Evolutionary conservation across 257 asterid genomes (phyloP), one percentile per base, ranked within the genome.

Genomic region (Scutellaria baicalensis): DNA sequence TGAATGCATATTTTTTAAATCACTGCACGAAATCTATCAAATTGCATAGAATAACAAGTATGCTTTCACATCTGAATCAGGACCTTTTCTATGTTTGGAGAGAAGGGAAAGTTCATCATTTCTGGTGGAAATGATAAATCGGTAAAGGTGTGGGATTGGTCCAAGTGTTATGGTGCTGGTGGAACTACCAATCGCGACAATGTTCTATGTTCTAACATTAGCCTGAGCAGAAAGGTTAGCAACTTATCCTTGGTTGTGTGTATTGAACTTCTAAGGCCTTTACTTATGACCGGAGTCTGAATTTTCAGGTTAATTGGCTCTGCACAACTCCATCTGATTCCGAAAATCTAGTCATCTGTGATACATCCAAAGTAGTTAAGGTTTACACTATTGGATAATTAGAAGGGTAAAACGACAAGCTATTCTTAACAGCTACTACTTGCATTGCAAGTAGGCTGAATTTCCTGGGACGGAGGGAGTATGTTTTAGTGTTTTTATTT

Each of bases 51-150:
- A 43, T 69, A 17, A 60, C 51, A 9, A 5, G 36, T 40, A 39
- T 40, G 23, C 64, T 59, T 16, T 38, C 27, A 48, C 56, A 64
- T 70, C 54, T 73, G 10, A 49, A 66, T 59, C 78, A 91, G 98
- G 88, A 55, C 90, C 20, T 94, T 94, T 60, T 89, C 98, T 33
- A 63, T 73, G 80, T 91, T 94, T 71, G 96, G 99, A 35, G 95
- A 89, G 86, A 88, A 72, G 66, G 97, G 96, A 60, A 91, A 83
- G 87, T 89, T 86, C 45, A 67, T 94, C 77, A 69, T 94, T 40
- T 94, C 98, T 0, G 97, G 99, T 45, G 99, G 98, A 63, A 88
- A 94, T 74, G 98, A 94, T 79, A 89, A 78, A 70, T 84, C 85
- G 3, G 79, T 91, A 6, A 89, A 92, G 84, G 84, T 91, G 62